These are phyloP conservation scores for Stachybotrys elegans DNA, from an alignment of 2,329 filamentous ascomycete genomes.

Conservation along the genomic window DNA sequence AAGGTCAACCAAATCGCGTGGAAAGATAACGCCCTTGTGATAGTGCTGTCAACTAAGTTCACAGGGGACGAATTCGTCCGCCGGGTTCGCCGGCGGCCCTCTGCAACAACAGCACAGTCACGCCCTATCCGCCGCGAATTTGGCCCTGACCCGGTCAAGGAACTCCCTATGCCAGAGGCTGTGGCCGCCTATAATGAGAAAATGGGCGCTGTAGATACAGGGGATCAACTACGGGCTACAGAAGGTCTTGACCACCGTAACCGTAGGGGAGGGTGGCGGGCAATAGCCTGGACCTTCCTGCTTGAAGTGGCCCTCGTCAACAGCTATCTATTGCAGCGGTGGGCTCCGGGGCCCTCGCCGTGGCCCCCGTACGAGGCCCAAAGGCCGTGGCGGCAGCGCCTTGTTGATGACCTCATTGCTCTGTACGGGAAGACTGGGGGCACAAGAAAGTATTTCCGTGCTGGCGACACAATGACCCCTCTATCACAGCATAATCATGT, in stretches of 20 bases:
- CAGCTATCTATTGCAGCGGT: constrained; percentile 6
- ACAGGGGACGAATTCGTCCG: constrained; percentile 2
- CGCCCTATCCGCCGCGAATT: constrained; percentile 7
- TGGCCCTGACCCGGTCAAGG: constrained; percentile 5
- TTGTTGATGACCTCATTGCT: constrained; percentile 5
- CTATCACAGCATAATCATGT: constrained; percentile 7
- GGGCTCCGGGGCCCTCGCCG: background rate
- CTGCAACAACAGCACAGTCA: constrained; percentile 1
- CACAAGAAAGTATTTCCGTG: constrained; percentile 3
- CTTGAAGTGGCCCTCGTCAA: constrained; percentile 9
- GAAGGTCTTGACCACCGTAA: constrained; percentile 5
- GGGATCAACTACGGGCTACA: constrained; percentile 6
- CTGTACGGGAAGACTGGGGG: background rate
- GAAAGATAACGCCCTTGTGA: constrained; percentile 12
- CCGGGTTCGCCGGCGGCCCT: constrained; percentile 1
- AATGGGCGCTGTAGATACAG: constrained; percentile 9
- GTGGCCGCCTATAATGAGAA: constrained; percentile 8
- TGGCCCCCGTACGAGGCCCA: constrained; percentile 1
- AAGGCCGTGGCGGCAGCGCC: constrained; percentile 2
- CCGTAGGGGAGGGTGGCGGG: constrained; percentile 7
- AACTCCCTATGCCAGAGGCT: constrained; percentile 2
- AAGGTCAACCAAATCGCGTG: constrained; percentile 10
- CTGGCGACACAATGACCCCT: constrained; percentile 7
- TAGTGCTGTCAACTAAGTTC: constrained; percentile 8
- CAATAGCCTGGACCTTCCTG: constrained; percentile 11